phyloP scores from a whole-genome alignment of 2,329 filamentous ascomycete species.

The Botryotinia narcissicola region DNA sequence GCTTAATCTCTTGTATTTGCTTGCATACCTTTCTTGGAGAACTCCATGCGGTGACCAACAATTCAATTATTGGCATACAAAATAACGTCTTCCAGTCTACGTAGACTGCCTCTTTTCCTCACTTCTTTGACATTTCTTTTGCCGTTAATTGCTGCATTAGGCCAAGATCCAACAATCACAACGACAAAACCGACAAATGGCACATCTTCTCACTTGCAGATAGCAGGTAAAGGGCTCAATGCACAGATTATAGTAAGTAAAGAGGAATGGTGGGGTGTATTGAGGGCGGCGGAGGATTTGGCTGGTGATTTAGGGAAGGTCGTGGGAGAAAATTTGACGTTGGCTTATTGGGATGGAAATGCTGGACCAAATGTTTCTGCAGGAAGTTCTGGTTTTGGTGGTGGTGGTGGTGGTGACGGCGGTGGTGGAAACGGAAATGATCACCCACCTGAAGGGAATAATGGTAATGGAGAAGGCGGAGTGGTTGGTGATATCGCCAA shows the following conservation, averaged over 20 bases:
- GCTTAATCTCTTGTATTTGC: background rate
- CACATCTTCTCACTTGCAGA: slow-evolving; percentile 24
- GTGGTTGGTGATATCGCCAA: slow-evolving; percentile 9
- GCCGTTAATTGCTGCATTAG: slow-evolving; percentile 7
- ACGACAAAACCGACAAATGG: slow-evolving; percentile 38
- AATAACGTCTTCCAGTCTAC: background rate
- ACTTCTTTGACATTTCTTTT: background rate
- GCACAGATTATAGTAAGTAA: slow-evolving; percentile 55
- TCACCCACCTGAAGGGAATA: background rate
- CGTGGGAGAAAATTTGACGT: slow-evolving; percentile 61
- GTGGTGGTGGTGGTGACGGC: background rate
- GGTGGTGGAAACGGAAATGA: background rate
- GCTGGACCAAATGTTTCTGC: slow-evolving; percentile 13
- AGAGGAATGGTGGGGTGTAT: slow-evolving; percentile 65
- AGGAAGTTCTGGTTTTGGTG: background rate
- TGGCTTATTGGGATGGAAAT: slow-evolving; percentile 30
- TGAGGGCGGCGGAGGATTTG: slow-evolving; percentile 65
- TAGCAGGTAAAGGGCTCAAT: slow-evolving; percentile 37
- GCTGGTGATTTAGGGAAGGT: slow-evolving; percentile 64
- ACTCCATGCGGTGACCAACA: slow-evolving; percentile 3
- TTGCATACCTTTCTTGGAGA: background rate
- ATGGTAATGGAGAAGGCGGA: slow-evolving; percentile 15
- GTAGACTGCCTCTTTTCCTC: background rate
- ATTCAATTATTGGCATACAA: background rate
- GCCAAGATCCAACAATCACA: slow-evolving; percentile 18